These are phyloP conservation scores for Pseudonitzschia multiseries DNA, from an alignment of 108 stramenopile genomes.

Conservation along the genomic window DNA sequence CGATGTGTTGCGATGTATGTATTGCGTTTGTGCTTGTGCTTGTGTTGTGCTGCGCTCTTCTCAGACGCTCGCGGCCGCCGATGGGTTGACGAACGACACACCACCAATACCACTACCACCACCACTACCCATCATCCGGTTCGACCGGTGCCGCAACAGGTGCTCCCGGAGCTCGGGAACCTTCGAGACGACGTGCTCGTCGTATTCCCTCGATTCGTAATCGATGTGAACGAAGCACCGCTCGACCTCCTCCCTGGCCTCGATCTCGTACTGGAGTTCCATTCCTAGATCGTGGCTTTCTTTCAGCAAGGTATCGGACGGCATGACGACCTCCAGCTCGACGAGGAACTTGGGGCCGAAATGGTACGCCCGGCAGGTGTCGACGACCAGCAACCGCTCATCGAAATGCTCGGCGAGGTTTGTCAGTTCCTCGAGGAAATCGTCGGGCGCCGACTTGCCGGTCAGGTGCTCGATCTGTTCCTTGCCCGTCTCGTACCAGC, in stretches of 20 bases:
- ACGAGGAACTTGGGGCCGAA: constrained; percentile 95
- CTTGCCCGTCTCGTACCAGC: constrained; percentile 87
- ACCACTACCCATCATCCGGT: no score
- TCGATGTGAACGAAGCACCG: constrained; percentile 97
- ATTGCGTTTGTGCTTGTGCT: no score
- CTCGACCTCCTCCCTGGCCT: constrained; percentile 88
- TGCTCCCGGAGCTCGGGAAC: constrained; percentile 82
- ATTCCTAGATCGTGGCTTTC: constrained; percentile 93
- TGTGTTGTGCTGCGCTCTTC: no score
- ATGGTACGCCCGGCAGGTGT: constrained; percentile 89
- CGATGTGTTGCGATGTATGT: no score
- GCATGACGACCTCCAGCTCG: constrained; percentile 92
- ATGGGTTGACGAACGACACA: no score
- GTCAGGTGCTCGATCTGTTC: constrained; percentile 94
- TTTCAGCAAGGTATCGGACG: constrained; percentile 68
- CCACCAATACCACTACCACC: no score
- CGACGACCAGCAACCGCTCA: constrained; percentile 74
- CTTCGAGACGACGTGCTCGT: constrained; percentile 92
- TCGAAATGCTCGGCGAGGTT: constrained; percentile 81
- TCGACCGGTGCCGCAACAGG: constrained; percentile 30
- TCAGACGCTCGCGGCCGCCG: no score
- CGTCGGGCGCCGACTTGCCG: constrained; percentile 84
- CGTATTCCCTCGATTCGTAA: constrained; percentile 85
- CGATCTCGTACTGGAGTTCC: constrained; percentile 94
- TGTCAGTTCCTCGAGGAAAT: constrained; percentile 84